Percentiles rank a stretch among this genome's conserved stretches.
These are phyloP conservation scores for Gentiana dahurica DNA, from an alignment of 257 asterid genomes.

Conservation along the genomic window DNA sequence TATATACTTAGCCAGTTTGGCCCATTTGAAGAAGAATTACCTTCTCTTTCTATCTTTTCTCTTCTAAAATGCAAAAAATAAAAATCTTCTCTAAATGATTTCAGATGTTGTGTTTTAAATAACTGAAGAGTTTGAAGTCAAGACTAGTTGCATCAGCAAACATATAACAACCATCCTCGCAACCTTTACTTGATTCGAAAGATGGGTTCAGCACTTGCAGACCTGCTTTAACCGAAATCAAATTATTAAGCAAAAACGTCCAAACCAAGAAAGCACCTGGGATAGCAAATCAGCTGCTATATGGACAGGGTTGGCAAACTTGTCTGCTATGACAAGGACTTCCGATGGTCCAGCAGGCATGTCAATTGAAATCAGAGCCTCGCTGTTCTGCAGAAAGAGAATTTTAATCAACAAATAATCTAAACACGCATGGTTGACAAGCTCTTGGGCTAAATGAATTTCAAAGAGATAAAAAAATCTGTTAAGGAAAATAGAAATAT, in stretches of 20 bases:
- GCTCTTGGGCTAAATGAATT: too few species aligned
- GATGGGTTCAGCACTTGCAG: not conserved
- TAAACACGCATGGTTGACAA: too few species aligned
- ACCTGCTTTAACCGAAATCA: conserved; percentile 5
- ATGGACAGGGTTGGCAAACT: conserved; percentile 78
- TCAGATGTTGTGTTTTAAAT: too few species aligned
- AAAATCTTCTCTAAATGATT: too few species aligned
- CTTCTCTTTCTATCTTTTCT: too few species aligned
- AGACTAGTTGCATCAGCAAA: too few species aligned
- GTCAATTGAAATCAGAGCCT: conserved; percentile 94
- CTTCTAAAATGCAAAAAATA: too few species aligned
- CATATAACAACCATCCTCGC: too few species aligned
- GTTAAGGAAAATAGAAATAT: not conserved
- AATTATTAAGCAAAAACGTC: conserved; percentile 3
- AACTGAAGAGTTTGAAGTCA: too few species aligned
- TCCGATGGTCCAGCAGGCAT: conserved; percentile 99
- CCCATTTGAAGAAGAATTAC: too few species aligned
- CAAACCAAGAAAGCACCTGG: conserved; percentile 41
- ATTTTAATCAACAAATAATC: not conserved
- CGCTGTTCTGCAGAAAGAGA: conserved; percentile 69
- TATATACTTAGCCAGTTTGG: too few species aligned
- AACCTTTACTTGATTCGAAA: not conserved
- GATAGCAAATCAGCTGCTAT: conserved; percentile 96
- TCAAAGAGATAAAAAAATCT: too few species aligned
- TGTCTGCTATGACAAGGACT: conserved; percentile 94